phyloP scores from a whole-genome alignment of 208 protist genomes.

The Acanthamoeba triangularis region DNA sequence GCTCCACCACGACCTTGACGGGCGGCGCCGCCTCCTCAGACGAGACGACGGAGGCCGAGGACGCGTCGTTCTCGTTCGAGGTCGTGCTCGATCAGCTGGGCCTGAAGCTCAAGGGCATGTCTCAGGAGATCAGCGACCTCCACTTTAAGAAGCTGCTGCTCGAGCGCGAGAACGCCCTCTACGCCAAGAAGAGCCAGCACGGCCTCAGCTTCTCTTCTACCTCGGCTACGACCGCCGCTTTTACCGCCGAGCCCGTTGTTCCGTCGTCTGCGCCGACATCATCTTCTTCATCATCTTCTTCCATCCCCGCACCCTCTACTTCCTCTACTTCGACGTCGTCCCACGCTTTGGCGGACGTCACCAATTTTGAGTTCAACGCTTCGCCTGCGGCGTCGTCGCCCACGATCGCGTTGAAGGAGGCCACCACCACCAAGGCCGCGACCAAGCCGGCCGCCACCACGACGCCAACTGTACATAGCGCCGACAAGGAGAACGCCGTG shows the following conservation, averaged over 20 bases:
- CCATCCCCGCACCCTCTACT: background rate
- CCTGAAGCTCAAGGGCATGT: conserved; percentile 9
- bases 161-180: conserved; percentile 34
- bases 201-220: background rate
- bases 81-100: background rate
- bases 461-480: background rate
- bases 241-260: background rate
- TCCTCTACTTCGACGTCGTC: background rate
- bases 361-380: conserved; percentile 43
- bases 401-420: too few relatives aligned
- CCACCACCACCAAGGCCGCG: too few relatives aligned
- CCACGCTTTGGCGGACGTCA: background rate
- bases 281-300: background rate
- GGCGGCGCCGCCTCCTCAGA: background rate
- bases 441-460: background rate
- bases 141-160: conserved; percentile 46
- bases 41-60: background rate
- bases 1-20: background rate
- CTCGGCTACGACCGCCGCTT: background rate
- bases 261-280: background rate
- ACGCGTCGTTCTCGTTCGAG: background rate
- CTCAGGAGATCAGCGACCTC: conserved; percentile 20
- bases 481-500: background rate
- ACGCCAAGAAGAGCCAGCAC: conserved; percentile 22
- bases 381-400: too few relatives aligned